Evolutionary conservation across 2,329 filamentous ascomycete genomes (phyloP).

Genomic region (Colletotrichum tofieldiae): DNA sequence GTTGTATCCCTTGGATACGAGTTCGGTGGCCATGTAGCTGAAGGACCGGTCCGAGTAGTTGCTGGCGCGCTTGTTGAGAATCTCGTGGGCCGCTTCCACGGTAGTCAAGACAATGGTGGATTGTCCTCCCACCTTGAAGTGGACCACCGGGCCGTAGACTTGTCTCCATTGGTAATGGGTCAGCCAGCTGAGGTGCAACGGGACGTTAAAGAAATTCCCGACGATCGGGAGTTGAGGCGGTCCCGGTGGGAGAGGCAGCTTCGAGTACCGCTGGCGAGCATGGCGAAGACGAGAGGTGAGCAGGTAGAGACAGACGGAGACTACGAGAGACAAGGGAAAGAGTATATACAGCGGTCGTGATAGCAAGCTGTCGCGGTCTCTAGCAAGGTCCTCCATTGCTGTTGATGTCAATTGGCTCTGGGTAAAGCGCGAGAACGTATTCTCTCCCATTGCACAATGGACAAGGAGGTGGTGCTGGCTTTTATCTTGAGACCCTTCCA

Average conservation of each 20-base stretch:
- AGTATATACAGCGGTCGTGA: background rate
- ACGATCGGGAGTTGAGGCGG: constrained; percentile 6
- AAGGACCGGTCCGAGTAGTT: constrained; percentile 23
- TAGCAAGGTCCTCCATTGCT: background rate
- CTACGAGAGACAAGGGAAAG: background rate
- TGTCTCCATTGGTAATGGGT: constrained; percentile 25
- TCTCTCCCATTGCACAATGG: too few species aligned
- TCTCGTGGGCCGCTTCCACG: constrained; percentile 29
- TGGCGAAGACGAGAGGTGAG: background rate
- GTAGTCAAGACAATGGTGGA: constrained; percentile 23
- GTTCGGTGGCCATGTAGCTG: background rate
- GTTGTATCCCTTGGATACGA: constrained; percentile 8
- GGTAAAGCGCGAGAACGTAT: too few species aligned
- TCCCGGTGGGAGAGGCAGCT: constrained; percentile 21
- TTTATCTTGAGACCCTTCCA: too few species aligned
- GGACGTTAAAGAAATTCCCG: constrained; percentile 26
- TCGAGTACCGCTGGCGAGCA: background rate
- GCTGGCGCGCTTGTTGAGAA: constrained; percentile 24
- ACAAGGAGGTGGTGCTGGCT: too few species aligned
- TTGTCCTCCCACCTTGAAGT: background rate
- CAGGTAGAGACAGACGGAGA: background rate
- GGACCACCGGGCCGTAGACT: constrained; percentile 14
- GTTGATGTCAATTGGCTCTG: background rate
- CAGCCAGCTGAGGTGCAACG: constrained; percentile 12
- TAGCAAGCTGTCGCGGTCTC: background rate